A percentile compares a stretch with the other conserved stretches of the same genome.
Evolutionary conservation across 257 asterid species (phyloP).

Genomic region (Leonotis leonurus): DNA sequence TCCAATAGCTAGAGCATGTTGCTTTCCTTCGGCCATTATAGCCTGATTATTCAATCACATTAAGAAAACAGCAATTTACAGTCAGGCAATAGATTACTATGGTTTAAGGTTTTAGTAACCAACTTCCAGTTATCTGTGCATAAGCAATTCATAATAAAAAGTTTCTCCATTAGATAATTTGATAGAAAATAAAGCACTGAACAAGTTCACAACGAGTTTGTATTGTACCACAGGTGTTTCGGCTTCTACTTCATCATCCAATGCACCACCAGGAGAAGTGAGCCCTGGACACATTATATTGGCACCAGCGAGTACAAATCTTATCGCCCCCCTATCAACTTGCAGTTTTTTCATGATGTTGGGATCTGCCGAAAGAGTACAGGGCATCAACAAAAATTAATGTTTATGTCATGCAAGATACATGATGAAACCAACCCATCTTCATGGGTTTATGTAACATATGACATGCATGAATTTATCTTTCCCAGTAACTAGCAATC

Average conservation of each 20-base stretch:
- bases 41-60: conserved; percentile 44
- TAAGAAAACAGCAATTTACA: not conserved
- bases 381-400: not conserved
- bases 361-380: conserved; percentile 58
- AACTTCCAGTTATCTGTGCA: not conserved
- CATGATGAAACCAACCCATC: not conserved
- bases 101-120: not conserved
- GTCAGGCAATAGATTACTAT: not conserved
- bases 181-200: conserved; percentile 4
- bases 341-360: conserved; percentile 89
- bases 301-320: conserved; percentile 94
- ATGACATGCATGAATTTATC: too few species aligned
- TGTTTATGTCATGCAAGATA: not conserved
- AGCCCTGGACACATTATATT: conserved; percentile 99
- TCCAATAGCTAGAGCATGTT: conserved; percentile 97
- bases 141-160: not conserved
- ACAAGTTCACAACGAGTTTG: conserved; percentile 6
- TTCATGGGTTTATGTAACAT: not conserved
- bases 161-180: not conserved
- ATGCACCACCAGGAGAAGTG: conserved; percentile 94
- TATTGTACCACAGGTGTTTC: conserved; percentile 88
- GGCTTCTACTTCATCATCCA: conserved; percentile 84
- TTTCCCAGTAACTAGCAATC: too few species aligned
- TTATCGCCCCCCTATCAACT: conserved; percentile 97
- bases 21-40: conserved; percentile 99